These are phyloP conservation scores for Alternaria metachromatica DNA, from an alignment of 2,329 filamentous ascomycete species.

Conservation along the genomic window DNA sequence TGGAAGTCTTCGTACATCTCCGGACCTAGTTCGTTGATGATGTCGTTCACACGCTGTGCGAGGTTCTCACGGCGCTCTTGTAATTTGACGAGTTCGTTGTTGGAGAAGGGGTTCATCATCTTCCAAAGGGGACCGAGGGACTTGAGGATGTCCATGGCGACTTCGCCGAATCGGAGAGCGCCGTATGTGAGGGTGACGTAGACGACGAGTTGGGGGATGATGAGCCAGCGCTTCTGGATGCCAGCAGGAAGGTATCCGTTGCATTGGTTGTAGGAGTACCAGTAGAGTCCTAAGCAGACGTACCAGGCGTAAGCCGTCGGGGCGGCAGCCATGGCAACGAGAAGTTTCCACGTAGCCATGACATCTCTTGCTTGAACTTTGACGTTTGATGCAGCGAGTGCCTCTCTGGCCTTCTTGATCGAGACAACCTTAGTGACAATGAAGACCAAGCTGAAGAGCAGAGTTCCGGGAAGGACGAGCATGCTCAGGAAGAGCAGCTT, in stretches of 20 bases:
- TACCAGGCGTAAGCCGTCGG: constrained; percentile 45
- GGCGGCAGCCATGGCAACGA: constrained; percentile 49
- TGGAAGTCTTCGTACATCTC: constrained; percentile 92
- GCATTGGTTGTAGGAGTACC: constrained; percentile 67
- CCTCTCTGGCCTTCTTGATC: constrained; percentile 47
- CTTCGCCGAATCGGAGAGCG: constrained; percentile 90
- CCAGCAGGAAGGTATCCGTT: constrained; percentile 82
- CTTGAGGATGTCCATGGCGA: constrained; percentile 99
- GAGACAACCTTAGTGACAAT: constrained; percentile 47
- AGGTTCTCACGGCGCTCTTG: constrained; percentile 75
- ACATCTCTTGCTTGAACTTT: constrained; percentile 50
- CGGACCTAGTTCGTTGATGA: constrained; percentile 94
- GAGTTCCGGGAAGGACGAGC: constrained; percentile 82
- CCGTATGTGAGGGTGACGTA: constrained; percentile 92
- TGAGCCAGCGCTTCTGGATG: constrained; percentile 69
- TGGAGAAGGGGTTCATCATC: constrained; percentile 82
- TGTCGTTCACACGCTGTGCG: constrained; percentile 80
- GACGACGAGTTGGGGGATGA: constrained; percentile 75
- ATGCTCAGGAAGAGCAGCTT: constrained; percentile 80
- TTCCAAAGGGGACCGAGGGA: constrained; percentile 87
- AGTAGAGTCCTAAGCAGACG: constrained; percentile 39
- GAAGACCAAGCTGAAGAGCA: constrained; percentile 73
- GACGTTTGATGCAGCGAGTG: constrained; percentile 50
- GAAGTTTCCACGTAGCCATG: constrained; percentile 52
- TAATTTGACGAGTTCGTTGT: constrained; percentile 82